Percentiles rank a stretch among this genome's conserved stretches.
These are phyloP conservation scores for Leishmania amazonensis DNA, from an alignment of 208 protist genomes.

Conservation along the genomic window DNA sequence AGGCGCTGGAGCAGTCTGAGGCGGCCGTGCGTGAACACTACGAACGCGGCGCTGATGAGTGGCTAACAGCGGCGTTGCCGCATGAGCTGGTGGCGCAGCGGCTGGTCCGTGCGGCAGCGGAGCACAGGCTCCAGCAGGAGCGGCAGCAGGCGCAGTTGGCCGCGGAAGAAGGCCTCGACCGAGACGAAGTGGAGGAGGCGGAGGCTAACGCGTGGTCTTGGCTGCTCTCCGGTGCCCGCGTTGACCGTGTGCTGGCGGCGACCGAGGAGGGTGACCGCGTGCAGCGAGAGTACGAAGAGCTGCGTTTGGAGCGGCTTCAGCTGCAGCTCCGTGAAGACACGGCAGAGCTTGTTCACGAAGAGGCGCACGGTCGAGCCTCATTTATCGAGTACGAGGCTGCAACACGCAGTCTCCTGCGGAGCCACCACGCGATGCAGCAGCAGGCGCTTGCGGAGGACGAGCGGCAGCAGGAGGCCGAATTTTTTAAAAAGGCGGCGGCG, in stretches of 20 bases:
- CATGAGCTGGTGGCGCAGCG: slow-evolving; percentile 12
- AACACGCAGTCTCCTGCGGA: slow-evolving; percentile 15
- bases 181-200: background rate
- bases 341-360: slow-evolving; percentile 25
- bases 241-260: slow-evolving; percentile 31
- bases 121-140: slow-evolving; percentile 7
- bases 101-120: slow-evolving; percentile 9
- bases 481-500: background rate
- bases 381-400: slow-evolving; percentile 26
- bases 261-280: slow-evolving; percentile 39
- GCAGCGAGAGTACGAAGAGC: slow-evolving; percentile 35
- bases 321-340: slow-evolving; percentile 17
- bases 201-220: slow-evolving; percentile 32
- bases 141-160: background rate
- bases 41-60: slow-evolving; percentile 19
- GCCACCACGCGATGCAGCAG: slow-evolving; percentile 9
- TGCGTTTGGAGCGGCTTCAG: slow-evolving; percentile 11
- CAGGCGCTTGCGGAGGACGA: slow-evolving; percentile 15
- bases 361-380: slow-evolving; percentile 18
- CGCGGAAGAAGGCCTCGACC: slow-evolving; percentile 8
- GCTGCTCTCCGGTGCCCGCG: slow-evolving; percentile 26
- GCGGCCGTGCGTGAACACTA: slow-evolving; percentile 27
- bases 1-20: slow-evolving; percentile 26
- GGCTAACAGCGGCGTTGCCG: slow-evolving; percentile 11
- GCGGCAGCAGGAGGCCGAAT: slow-evolving; percentile 12